Evolutionary conservation across 208 protist genomes (phyloP), one percentile per base, ranked within the genome.

Genomic region (Herpetomonas samuelpessoai): DNA sequence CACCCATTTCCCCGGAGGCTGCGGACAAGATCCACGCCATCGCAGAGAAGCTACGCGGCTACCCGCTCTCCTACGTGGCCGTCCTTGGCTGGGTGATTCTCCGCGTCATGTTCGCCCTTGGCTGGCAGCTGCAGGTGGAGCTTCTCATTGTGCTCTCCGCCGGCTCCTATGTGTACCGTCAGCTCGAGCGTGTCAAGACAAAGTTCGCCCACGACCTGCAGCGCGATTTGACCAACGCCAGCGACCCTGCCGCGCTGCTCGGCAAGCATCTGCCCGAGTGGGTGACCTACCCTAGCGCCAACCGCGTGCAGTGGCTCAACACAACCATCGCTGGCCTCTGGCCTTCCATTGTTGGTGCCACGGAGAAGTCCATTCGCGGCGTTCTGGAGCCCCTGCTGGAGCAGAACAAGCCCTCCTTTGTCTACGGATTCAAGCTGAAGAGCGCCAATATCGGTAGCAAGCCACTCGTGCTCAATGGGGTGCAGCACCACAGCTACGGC

Each of bases 251-350:
- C 12, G 29, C 12, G 16, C 57, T 91, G 24, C 57, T 91, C 12
- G 80, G 80, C 16, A 65, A 66, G 12, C 66, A 88, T 46, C 54
- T 91, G 39, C 84, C 84, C 14, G 77, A 86, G 68, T 91, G 84
- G 84, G 67, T 91, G 3, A 75, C 67, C 25, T 80, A 81, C 41
- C 84, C 84, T n/a, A 87, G 71, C 52, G 65, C 66, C 10, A 83
- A 79, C 65, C 74, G 77, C 31, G 84, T 83, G 28, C 72, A 79
- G 68, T 91, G 76, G 76, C 39, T 91, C 24, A 91, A 91, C 69
- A 70, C 66, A 19, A 71, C 78, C 38, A 65, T 91, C 28, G 56
- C 24, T 18, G 61, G 70, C 45, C 51, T 91, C 57, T 91, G 84
- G 84, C 72, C 71, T 3, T 82, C 65, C 30, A 83, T 91, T 53